A percentile compares a stretch with the other conserved stretches of the same genome.
Conservation (phyloP, 2,329 filamentous ascomycete genomes). For the Ceratocystis cubensis region DNA sequence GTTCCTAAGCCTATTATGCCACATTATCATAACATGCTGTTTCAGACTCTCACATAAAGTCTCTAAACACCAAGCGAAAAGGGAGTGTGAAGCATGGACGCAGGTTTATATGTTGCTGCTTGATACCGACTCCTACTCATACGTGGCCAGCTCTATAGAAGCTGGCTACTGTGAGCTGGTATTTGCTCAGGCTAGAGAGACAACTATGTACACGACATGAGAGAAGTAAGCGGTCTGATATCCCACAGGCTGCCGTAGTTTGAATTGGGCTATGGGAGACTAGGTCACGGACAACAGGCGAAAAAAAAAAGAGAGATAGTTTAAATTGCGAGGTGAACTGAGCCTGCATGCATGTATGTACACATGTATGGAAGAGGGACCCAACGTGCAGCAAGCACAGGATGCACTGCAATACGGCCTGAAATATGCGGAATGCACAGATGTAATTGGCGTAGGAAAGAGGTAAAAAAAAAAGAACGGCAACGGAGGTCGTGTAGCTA, state of each 20-base stretch:
- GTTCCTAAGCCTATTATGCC: too few species aligned
- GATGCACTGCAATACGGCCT: conserved; percentile 5
- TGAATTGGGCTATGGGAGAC: too few species aligned
- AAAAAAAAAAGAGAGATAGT: not conserved
- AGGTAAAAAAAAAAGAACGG: not conserved
- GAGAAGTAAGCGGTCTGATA: conserved; percentile 1
- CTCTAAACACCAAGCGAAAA: not conserved
- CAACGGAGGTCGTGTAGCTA: not conserved
- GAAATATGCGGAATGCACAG: conserved; percentile 6
- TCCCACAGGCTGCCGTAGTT: too few species aligned
- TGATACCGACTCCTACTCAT: not conserved
- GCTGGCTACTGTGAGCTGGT: not conserved
- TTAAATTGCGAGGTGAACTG: not conserved
- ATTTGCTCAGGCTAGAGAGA: not conserved
- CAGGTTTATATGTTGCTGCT: not conserved
- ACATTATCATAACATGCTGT: not conserved
- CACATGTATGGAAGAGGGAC: not conserved
- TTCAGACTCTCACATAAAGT: not conserved
- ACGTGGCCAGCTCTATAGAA: not conserved
- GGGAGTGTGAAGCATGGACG: not conserved
- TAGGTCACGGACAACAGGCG: not conserved
- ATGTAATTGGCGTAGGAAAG: not conserved
- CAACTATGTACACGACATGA: not conserved
- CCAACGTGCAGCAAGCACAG: not conserved
- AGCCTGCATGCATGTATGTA: not conserved